These are phyloP conservation scores for Cicer pinnatifidum DNA, from an alignment of 306 rosid genomes.

Conservation along the genomic window DNA sequence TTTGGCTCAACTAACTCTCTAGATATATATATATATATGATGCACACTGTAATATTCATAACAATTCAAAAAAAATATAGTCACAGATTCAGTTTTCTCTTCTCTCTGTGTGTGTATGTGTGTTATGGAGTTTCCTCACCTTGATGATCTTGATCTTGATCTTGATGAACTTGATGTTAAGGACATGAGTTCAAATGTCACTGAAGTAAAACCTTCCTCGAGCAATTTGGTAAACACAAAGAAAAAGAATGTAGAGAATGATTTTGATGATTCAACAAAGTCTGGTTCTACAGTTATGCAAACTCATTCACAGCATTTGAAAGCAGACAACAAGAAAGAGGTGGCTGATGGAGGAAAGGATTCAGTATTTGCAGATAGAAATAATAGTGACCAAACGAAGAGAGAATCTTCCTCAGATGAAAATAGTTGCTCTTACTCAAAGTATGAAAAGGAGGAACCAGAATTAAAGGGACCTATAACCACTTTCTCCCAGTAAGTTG, in stretches of 20 bases:
- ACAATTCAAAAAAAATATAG: background rate
- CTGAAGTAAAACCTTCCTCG: slow-evolving; percentile 58
- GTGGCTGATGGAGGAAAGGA: slow-evolving; percentile 65
- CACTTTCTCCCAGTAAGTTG: slow-evolving; percentile 76
- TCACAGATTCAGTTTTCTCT: background rate
- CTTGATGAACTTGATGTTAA: no score
- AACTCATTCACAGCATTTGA: slow-evolving; percentile 61
- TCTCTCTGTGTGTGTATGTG: background rate
- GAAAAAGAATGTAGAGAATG: slow-evolving; percentile 64
- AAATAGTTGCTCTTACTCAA: slow-evolving; percentile 94
- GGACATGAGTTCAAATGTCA: slow-evolving; percentile 60
- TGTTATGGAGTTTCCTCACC: background rate
- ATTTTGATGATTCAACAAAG: slow-evolving; percentile 66
- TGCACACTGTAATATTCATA: background rate
- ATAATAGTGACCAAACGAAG: slow-evolving; percentile 74
- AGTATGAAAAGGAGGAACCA: slow-evolving; percentile 88
- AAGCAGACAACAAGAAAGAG: slow-evolving; percentile 65
- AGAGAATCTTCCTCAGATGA: slow-evolving; percentile 97
- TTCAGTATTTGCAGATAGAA: slow-evolving; percentile 65
- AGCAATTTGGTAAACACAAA: slow-evolving; percentile 59
- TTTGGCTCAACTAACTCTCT: background rate
- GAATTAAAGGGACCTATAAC: slow-evolving; percentile 85
- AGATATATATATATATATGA: background rate
- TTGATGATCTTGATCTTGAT: background rate
- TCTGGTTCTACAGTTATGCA: slow-evolving; percentile 59